Base-by-base conservation (phyloP, 2,329 filamentous ascomycete species). In the Uncinocarpus reesii region DNA sequence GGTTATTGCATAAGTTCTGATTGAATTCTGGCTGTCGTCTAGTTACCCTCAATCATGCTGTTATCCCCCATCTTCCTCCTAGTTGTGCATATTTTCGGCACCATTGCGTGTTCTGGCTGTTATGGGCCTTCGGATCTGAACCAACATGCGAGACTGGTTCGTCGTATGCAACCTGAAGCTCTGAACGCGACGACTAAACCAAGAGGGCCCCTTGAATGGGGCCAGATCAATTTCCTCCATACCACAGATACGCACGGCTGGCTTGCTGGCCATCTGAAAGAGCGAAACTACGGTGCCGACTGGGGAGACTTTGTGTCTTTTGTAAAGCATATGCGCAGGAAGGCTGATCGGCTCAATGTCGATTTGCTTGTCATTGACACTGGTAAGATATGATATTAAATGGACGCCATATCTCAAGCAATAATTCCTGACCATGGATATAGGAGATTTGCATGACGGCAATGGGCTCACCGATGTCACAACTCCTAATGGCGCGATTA, bases 271-370 rank as follows among this genome's bases (percentile, higher is more conserved):
- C 92, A 98, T 72, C 70, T 96, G 3, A 83, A 89, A 71, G 92
- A 98, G 82, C 87, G 71, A 60, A 76, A 49, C 29, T 98, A 93
- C 67, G 89, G 86, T 4, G 90, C 87, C 38, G 92, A 98, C 40
- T 96, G 92, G 88, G 92, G 92, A 51, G 92, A 98, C 68, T 98
- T 96, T 66, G 77, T 96, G 58, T 95, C 90, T 5, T 95, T 98
- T 62, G 80, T 89, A 29, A 74, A 82, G 31, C 87, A 90, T 62
- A 80, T 98, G 74, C 83, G 79, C 49, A 75, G 80, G 56, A 81
- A 79, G 60, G 87, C 88, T 46, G 85, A 95, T 60, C 77, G 80
- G 1, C 75, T 82, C 46, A 87, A 86, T 34, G 79, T 78, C 21
- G 92, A 98, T 63, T 71, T 98, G n/a, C 71, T 98, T n/a, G 72